Evolutionary conservation across 2,329 filamentous ascomycete genomes (phyloP), one percentile per base, ranked within the genome.

Genomic region (Fusarium sp.): DNA sequence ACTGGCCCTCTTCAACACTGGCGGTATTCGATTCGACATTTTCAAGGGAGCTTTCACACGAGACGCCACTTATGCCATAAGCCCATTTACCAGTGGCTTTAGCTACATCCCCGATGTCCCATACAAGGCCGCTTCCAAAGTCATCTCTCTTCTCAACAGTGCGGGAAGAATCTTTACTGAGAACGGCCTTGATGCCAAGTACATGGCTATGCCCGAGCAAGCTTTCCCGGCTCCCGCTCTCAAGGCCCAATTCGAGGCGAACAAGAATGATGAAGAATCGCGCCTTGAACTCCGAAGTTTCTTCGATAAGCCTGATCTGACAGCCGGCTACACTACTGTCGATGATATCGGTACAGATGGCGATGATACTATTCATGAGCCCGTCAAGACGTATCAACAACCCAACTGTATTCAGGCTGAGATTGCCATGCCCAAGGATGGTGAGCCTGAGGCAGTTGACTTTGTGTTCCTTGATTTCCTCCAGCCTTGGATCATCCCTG

Each of bases 381-480:
- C 87, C 2, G 89, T 98, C 69, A 84, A 86, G 32, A 94, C 92
- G 77, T 95, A 94, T 80, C 79, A 82, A 3, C 88, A 95, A 7
- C 95, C 96, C 9, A 98, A 98, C 79, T 93, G 90, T 78, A 88
- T 99, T 60, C 91, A 95, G 78, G 83, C 91, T 2, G 81, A 88
- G 61, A 86, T 92, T 71, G 83, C 80, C 3, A 92, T 97, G 73
- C 86, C 90, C 3, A 73, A 80, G 12, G 81, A 78, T 8, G 84
- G 77, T 8, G 82, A 87, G 18, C 92, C 93, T 0, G 88, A 92
- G 55, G 90, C 81, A 1, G 93, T 99, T 1, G 95, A 98, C 78
- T 78, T 99, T 10, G 89, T 98, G 16, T 99, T 97, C 77, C 88
- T 97, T 61, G 94, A 97, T 77, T 99, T 98, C 78, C 90, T 98